Conservation (phyloP, 257 asterid species). For the Marsdenia floribunda region DNA sequence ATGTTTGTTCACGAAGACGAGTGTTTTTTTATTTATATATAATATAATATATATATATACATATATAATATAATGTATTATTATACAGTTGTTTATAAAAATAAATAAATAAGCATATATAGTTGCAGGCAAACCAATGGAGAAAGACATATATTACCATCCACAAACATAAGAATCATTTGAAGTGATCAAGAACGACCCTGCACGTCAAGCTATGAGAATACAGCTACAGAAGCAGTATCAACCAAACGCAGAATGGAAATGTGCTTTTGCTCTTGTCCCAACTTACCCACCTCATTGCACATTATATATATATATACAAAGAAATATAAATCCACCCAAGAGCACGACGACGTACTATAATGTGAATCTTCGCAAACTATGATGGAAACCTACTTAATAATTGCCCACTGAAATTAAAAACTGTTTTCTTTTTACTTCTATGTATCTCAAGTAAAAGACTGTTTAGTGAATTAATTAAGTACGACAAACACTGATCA, state of each 20-base stretch:
- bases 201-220: no score
- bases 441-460: neutral
- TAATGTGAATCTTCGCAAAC: neutral
- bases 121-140: no score
- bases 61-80: no score
- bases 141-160: neutral
- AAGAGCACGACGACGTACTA: neutral
- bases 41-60: no score
- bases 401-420: neutral
- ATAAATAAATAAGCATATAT: no score
- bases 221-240: neutral
- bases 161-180: slow-evolving; percentile 1
- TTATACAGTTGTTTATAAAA: no score
- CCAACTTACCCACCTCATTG: neutral
- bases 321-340: neutral
- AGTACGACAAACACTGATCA: neutral
- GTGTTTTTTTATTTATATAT: no score
- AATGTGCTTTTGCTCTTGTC: neutral
- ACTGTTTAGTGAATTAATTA: neutral
- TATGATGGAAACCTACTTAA: neutral
- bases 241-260: neutral
- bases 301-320: neutral
- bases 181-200: neutral
- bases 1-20: no score
- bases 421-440: neutral